These are phyloP conservation scores for Quercus cerris DNA, from an alignment of 306 rosid species.

Conservation along the genomic window DNA sequence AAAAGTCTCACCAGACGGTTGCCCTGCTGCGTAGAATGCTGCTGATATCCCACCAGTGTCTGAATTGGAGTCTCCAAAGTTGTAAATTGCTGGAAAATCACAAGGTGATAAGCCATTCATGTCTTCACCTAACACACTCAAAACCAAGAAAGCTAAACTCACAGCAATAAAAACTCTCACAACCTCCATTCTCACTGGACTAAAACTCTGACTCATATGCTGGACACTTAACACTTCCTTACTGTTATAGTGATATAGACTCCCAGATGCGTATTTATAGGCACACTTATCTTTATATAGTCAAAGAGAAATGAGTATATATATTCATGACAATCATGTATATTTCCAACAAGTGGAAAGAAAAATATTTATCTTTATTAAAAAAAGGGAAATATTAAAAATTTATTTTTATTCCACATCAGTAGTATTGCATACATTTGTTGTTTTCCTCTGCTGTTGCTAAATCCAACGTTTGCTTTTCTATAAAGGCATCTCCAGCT, in stretches of 20 bases:
- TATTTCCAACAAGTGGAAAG: not conserved
- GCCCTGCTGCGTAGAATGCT: slow-evolving; percentile 44
- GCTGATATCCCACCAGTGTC: slow-evolving; percentile 69
- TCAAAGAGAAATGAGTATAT: not conserved
- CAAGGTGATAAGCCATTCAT: slow-evolving; percentile 19
- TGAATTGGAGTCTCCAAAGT: slow-evolving; percentile 75
- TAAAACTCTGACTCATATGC: not conserved
- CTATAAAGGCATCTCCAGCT: not conserved
- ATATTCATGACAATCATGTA: not conserved
- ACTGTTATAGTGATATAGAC: not conserved
- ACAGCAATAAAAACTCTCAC: not conserved
- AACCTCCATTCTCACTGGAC: slow-evolving; percentile 22
- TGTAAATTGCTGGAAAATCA: slow-evolving; percentile 57
- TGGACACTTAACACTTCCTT: not conserved
- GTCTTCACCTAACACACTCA: slow-evolving; percentile 26
- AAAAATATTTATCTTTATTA: no score
- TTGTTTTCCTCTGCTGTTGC: not conserved
- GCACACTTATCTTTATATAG: not conserved
- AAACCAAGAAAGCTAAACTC: slow-evolving; percentile 18
- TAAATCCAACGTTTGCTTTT: not conserved
- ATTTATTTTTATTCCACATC: no score
- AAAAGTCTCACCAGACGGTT: slow-evolving; percentile 59
- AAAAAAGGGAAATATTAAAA: not conserved
- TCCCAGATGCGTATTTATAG: not conserved
- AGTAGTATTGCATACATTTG: not conserved